A percentile compares a stretch with the other conserved stretches of the same genome.
Conservation (phyloP, 306 rosid species). For the Malus orientalis region DNA sequence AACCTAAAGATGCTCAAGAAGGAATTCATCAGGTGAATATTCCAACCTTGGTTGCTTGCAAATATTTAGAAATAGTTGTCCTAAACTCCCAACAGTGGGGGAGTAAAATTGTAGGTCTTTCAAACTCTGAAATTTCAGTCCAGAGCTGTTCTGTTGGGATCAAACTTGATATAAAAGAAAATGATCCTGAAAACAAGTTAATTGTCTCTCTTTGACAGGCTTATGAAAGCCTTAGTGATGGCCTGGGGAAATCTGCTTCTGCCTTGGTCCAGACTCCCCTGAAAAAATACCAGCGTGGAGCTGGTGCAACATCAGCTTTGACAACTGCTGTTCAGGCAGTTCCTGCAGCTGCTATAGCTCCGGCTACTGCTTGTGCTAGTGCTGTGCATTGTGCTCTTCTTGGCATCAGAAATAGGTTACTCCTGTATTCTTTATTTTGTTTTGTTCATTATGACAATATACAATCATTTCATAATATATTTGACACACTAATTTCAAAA, state of each 20-base stretch:
- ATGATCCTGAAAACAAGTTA: background rate
- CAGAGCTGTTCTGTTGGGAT: background rate
- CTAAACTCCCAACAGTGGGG: background rate
- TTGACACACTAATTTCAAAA: conserved; percentile 6
- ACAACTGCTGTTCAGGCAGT: conserved; percentile 84
- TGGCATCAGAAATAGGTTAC: conserved; percentile 92
- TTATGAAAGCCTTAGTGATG: conserved; percentile 80
- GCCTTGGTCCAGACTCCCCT: conserved; percentile 78
- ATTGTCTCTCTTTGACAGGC: conserved; percentile 52
- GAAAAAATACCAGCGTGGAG: conserved; percentile 87
- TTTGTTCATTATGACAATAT: conserved; percentile 6
- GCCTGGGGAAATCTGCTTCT: conserved; percentile 91
- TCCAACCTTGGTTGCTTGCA: background rate
- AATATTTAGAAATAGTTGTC: background rate
- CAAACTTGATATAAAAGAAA: background rate
- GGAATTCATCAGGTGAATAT: conserved; percentile 79
- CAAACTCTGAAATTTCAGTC: background rate
- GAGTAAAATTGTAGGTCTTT: background rate
- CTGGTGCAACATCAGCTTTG: conserved; percentile 83
- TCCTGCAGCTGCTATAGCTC: conserved; percentile 92
- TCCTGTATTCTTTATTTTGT: conserved; percentile 8
- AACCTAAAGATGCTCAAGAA: conserved; percentile 92
- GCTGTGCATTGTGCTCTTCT: conserved; percentile 83
- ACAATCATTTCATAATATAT: background rate
- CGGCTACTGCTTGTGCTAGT: conserved; percentile 96